These are phyloP conservation scores for Gryganskiella cystojenkinii DNA, from an alignment of 192 early-diverging fungal genomes.

Conservation along the genomic window DNA sequence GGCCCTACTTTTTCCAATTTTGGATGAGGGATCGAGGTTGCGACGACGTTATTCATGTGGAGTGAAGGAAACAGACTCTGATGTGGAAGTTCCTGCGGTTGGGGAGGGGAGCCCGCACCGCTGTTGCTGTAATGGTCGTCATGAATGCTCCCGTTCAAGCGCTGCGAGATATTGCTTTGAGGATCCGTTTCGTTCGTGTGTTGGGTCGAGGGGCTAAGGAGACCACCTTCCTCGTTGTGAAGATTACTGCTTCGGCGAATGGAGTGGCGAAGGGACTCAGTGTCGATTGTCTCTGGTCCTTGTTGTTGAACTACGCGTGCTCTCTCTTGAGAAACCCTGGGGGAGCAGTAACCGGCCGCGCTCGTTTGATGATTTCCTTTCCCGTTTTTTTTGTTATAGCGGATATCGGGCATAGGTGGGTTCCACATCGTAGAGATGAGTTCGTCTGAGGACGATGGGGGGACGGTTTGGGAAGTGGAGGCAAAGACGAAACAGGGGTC, in stretches of 20 bases:
- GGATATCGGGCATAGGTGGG: slow-evolving; percentile 34
- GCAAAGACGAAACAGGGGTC: no score
- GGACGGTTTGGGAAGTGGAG: neutral
- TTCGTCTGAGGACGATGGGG: neutral
- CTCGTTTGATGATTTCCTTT: no score
- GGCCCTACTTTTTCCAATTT: slow-evolving; percentile 34
- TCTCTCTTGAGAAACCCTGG: no score
- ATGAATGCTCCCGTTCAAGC: neutral
- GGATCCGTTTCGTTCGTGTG: no score
- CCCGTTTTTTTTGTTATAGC: neutral
- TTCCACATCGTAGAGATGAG: slow-evolving; percentile 34
- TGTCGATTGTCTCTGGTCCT: no score
- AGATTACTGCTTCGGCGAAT: no score
- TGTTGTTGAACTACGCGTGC: no score
- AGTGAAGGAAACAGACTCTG: neutral
- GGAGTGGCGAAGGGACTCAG: no score
- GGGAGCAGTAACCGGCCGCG: no score
- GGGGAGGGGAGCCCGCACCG: neutral
- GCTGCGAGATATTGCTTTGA: neutral
- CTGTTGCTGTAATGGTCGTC: neutral
- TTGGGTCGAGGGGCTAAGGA: no score
- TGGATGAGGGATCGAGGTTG: slow-evolving; percentile 21
- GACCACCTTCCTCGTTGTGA: no score
- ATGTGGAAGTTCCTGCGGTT: neutral
- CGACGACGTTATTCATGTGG: neutral